These are phyloP conservation scores for Yamadazyma nakazawae DNA, from an alignment of 805 yeast species.

Conservation along the genomic window DNA sequence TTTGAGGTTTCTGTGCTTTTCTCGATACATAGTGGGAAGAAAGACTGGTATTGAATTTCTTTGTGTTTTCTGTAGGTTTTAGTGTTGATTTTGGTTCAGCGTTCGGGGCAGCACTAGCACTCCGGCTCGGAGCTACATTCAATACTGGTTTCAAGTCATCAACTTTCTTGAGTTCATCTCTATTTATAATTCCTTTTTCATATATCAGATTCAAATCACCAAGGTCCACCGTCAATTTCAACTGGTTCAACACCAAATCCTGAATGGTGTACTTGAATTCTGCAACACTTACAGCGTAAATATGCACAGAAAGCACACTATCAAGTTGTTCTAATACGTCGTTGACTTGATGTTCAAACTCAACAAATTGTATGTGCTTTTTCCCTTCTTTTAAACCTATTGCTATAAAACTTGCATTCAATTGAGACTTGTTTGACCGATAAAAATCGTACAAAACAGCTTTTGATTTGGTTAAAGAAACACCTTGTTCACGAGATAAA, in stretches of 20 bases:
- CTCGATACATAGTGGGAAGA: conserved; percentile 30
- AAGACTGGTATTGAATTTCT: conserved; percentile 14
- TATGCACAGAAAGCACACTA: conserved; percentile 30
- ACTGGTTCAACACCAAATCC: conserved; percentile 20
- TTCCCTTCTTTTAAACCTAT: conserved; percentile 29
- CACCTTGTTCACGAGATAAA: conserved; percentile 37
- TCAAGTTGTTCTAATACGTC: conserved; percentile 24
- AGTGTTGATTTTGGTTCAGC: not conserved
- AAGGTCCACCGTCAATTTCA: conserved; percentile 11
- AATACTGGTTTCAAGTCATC: not conserved
- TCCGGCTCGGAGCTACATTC: not conserved
- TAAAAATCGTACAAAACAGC: conserved; percentile 36
- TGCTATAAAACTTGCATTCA: conserved; percentile 41
- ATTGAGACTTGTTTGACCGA: conserved; percentile 27
- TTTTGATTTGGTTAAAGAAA: conserved; percentile 40
- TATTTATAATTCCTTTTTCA: conserved; percentile 31
- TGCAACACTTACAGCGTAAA: conserved; percentile 31
- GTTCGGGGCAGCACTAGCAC: not conserved
- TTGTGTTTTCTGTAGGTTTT: not conserved
- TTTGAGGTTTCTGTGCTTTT: conserved; percentile 15
- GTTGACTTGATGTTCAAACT: conserved; percentile 17
- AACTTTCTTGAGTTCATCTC: conserved; percentile 20
- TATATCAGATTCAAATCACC: conserved; percentile 17
- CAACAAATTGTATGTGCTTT: conserved; percentile 19
- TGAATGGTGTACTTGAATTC: conserved; percentile 5